Percentiles rank a stretch among this genome's conserved stretches.
phyloP scores from a whole-genome alignment of 2,329 filamentous ascomycete genomes.

The Cytospora leucostoma region DNA sequence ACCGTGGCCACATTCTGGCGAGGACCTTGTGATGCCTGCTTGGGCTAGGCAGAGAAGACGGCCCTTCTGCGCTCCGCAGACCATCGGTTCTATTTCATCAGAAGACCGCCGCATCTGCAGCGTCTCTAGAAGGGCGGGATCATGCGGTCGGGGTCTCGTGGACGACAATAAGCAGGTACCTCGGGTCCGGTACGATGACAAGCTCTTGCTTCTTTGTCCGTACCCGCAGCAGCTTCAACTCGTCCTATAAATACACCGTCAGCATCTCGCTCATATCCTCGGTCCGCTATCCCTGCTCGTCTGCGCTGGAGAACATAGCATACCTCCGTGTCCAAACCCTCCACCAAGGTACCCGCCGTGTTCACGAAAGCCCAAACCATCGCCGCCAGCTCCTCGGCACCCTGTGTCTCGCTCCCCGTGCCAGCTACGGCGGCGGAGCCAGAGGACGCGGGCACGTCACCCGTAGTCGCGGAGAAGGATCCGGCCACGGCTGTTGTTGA shows the following conservation, averaged over 20 bases:
- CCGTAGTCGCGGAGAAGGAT: conserved; percentile 27
- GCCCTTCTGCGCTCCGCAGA: neutral
- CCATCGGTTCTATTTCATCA: neutral
- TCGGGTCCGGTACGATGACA: conserved; percentile 78
- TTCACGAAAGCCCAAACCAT: conserved; percentile 78
- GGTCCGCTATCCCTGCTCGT: neutral
- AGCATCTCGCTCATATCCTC: neutral
- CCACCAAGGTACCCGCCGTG: conserved; percentile 67
- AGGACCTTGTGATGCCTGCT: neutral
- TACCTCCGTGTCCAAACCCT: conserved; percentile 72
- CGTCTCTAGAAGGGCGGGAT: conserved; percentile 24
- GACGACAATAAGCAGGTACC: conserved; percentile 77
- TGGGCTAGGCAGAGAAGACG: neutral
- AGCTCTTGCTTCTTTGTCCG: conserved; percentile 85
- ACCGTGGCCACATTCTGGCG: neutral
- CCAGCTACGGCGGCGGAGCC: conserved; percentile 43
- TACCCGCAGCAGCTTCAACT: conserved; percentile 72
- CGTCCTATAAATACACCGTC: conserved; percentile 54
- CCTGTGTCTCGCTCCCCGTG: conserved; percentile 54
- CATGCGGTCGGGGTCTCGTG: conserved; percentile 77
- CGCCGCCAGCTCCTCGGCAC: conserved; percentile 70
- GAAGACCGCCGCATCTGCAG: conserved; percentile 3
- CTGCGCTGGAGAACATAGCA: conserved; percentile 12
- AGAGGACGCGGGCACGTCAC: conserved; percentile 26
- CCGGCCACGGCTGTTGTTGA: conserved; percentile 30